These are phyloP conservation scores for Globisporangium spinosum DNA, from an alignment of 352 stramenopile genomes.

Conservation along the genomic window DNA sequence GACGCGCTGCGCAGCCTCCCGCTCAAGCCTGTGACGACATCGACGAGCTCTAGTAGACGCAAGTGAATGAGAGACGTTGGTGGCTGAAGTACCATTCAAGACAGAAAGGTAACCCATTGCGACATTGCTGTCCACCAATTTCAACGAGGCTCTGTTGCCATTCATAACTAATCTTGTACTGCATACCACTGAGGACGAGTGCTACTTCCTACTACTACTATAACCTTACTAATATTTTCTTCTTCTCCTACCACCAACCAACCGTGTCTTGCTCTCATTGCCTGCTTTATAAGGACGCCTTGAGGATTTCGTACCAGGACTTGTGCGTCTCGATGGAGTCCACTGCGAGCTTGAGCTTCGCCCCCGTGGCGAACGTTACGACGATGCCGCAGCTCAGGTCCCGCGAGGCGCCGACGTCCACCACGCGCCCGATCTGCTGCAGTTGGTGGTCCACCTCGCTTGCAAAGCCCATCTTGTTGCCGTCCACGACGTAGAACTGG, in stretches of 20 bases:
- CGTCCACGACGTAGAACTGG: conserved; percentile 79
- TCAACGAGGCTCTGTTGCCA: not conserved
- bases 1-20: conserved; percentile 66
- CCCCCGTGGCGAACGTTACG: conserved; percentile 54
- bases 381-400: conserved; percentile 69
- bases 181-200: not conserved
- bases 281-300: conserved; percentile 19
- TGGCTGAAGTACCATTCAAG: too few species aligned
- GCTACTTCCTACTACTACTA: not conserved
- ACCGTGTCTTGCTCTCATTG: not conserved
- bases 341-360: conserved; percentile 60
- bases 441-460: conserved; percentile 81
- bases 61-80: conserved; percentile 21
- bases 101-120: too few species aligned
- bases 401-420: conserved; percentile 57
- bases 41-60: conserved; percentile 16
- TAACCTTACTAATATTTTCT: not conserved
- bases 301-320: conserved; percentile 75
- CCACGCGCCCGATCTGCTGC: conserved; percentile 54
- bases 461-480: conserved; percentile 57
- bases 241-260: not conserved
- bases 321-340: conserved; percentile 69
- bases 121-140: not conserved
- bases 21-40: conserved; percentile 15
- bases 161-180: not conserved